These are phyloP conservation scores for Isabelozyma gotoi DNA, from an alignment of 805 yeast genomes.

Conservation along the genomic window DNA sequence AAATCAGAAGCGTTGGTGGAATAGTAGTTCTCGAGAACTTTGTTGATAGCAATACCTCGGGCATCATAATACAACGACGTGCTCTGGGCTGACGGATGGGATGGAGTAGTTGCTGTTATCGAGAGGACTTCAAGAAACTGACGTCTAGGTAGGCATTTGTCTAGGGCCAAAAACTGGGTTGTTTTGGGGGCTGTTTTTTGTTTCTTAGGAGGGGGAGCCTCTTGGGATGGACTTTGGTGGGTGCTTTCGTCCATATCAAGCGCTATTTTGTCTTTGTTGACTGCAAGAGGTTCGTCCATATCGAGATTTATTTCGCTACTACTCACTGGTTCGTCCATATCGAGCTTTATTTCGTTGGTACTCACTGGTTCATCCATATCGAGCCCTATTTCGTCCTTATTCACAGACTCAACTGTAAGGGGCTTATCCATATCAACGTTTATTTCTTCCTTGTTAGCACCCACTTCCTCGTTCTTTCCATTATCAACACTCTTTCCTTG, in stretches of 20 bases:
- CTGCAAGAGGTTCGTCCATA: not conserved
- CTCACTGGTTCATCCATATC: constrained; percentile 5
- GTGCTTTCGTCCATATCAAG: constrained; percentile 17
- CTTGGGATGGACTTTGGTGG: not conserved
- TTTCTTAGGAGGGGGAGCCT: not conserved
- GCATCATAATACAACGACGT: constrained; percentile 24
- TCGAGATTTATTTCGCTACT: not conserved
- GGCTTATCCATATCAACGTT: not conserved
- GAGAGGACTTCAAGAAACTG: constrained; percentile 52
- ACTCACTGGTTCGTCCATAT: constrained; percentile 13
- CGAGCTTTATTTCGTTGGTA: constrained; percentile 26
- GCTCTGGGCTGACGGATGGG: not conserved
- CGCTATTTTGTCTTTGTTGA: constrained; percentile 23
- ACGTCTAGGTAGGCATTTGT: constrained; percentile 75
- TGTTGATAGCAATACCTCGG: constrained; percentile 33
- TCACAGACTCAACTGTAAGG: not conserved
- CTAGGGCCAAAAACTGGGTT: constrained; percentile 73
- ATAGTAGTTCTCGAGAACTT: constrained; percentile 29
- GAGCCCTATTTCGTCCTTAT: constrained; percentile 2
- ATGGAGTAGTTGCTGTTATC: constrained; percentile 37
- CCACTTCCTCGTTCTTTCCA: constrained; percentile 1
- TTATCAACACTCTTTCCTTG: constrained; percentile 8
- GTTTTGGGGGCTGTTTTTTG: not conserved
- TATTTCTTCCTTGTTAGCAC: constrained; percentile 2
- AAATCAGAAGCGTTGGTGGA: not conserved